These are phyloP conservation scores for Coemansia sp. DNA, from an alignment of 192 early-diverging fungal genomes.

Conservation along the genomic window DNA sequence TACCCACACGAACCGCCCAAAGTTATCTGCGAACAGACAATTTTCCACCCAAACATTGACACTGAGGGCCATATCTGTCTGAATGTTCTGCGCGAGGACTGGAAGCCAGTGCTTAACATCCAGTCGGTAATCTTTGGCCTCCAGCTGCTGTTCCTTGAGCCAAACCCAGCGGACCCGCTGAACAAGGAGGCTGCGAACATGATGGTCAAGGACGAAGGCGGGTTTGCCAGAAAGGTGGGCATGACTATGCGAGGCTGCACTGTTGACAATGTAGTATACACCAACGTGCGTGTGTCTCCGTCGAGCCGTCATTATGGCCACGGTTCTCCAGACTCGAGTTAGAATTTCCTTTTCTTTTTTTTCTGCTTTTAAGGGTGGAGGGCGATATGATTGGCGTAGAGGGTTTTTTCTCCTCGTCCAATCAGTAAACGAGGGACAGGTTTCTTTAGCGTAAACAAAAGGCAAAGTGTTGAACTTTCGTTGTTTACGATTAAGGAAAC, in stretches of 20 bases:
- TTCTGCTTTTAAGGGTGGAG: not conserved
- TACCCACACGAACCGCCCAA: slow-evolving; percentile 97
- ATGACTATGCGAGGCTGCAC: slow-evolving; percentile 76
- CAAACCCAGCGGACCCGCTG: slow-evolving; percentile 96
- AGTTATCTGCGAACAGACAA: slow-evolving; percentile 84
- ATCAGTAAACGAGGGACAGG: not conserved
- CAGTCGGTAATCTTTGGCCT: slow-evolving; percentile 88
- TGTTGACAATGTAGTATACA: slow-evolving; percentile 68
- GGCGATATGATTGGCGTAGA: not conserved
- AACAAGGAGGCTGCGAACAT: slow-evolving; percentile 95
- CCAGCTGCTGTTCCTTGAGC: slow-evolving; percentile 90
- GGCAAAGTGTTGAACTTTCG: not conserved
- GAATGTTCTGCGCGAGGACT: slow-evolving; percentile 97
- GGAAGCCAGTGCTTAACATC: slow-evolving; percentile 97
- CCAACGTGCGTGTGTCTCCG: slow-evolving; percentile 56
- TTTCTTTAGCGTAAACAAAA: slow-evolving; percentile 19
- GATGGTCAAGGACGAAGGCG: slow-evolving; percentile 65
- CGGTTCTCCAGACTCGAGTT: not conserved
- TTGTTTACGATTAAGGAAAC: slow-evolving; percentile 17
- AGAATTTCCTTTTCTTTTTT: slow-evolving; percentile 2
- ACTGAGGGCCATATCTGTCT: slow-evolving; percentile 95
- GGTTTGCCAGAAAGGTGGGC: slow-evolving; percentile 77
- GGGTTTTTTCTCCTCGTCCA: not conserved
- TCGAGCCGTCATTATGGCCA: not conserved
- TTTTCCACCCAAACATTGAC: slow-evolving; percentile 99